phyloP scores from a whole-genome alignment of 169 alveolate species.

The Cytauxzoon felis region DNA sequence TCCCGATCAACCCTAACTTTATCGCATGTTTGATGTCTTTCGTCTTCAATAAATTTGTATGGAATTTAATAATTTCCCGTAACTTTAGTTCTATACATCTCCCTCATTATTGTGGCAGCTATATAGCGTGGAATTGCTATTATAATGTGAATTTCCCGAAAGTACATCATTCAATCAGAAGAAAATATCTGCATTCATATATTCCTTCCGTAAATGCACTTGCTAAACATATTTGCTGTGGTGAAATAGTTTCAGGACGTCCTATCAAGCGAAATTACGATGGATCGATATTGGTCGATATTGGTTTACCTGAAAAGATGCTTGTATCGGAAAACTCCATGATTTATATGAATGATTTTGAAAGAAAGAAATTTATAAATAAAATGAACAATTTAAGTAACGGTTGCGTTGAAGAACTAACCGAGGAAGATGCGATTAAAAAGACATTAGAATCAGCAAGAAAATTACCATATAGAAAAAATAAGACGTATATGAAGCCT shows the following conservation, averaged over 20 bases:
- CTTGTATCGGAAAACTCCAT: slow-evolving; percentile 35
- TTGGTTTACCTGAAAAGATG: slow-evolving; percentile 46
- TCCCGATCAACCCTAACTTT: no score
- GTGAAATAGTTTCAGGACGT: slow-evolving; percentile 46
- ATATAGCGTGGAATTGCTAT: no score
- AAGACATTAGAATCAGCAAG: slow-evolving; percentile 31
- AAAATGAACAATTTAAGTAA: neutral
- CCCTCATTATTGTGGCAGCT: no score
- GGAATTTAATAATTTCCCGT: no score
- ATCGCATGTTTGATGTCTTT: no score
- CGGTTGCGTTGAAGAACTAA: neutral
- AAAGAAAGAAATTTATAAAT: slow-evolving; percentile 11
- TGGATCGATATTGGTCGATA: slow-evolving; percentile 53
- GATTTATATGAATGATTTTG: slow-evolving; percentile 22
- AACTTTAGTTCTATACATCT: no score
- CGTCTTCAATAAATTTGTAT: no score
- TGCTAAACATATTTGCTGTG: slow-evolving; percentile 30
- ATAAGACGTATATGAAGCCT: slow-evolving; percentile 32
- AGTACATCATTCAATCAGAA: no score
- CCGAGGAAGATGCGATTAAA: slow-evolving; percentile 14
- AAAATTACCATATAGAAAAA: slow-evolving; percentile 34
- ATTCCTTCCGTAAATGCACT: no score
- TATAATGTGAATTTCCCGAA: no score
- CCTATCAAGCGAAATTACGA: slow-evolving; percentile 44
- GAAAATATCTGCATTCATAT: no score